Evolutionary conservation across 106 monocot species (phyloP), one percentile per base, ranked within the genome.

Genomic region (Platanthera guangdongensis): DNA sequence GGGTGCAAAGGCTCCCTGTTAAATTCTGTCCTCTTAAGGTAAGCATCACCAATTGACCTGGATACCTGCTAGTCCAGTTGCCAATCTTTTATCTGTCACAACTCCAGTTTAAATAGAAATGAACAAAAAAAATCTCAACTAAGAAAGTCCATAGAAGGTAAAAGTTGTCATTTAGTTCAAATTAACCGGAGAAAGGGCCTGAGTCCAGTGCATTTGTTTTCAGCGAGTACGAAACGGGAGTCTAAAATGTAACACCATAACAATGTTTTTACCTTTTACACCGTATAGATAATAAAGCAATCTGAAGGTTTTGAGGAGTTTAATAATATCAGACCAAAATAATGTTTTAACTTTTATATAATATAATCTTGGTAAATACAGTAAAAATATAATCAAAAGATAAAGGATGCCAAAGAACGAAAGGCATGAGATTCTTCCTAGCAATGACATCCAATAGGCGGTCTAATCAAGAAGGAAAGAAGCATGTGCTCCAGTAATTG

Each of bases 21-120:
- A 68, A 90, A 94, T 75, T 94, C 93, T 73, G 84, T 52, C 62
- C 82, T 76, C 74, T 91, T 91, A 74, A 91, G 75, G 80, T 91
- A 91, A 50, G 84, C 85, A 78, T 91, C 91, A 22, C 93, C 93
- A 63, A 93, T 93, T 50, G 93, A 84, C 77, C 90, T 86, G 54
- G 90, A 90, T 75, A 90, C 32, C 93, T 90, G 83, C 52, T 85
- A 5, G n/a, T 21, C n/a, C 16, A 13, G 16, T 39, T 39, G 39
- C 39, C 39, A 39, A 39, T 39, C 39, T 39, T 39, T 39, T 39
- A 39, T 39, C 39, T 39, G 39, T 39, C 39, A 39, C 1, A 39
- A 39, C 39, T 39, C 39, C 39, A 3, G 39, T 39, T 1, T 39
- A 39, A 39, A 39, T 39, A 39, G 39, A 39, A 39, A 39, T 39